These are phyloP conservation scores for Sphaerostilbella broomeana DNA, from an alignment of 2,329 filamentous ascomycete genomes.

Conservation along the genomic window DNA sequence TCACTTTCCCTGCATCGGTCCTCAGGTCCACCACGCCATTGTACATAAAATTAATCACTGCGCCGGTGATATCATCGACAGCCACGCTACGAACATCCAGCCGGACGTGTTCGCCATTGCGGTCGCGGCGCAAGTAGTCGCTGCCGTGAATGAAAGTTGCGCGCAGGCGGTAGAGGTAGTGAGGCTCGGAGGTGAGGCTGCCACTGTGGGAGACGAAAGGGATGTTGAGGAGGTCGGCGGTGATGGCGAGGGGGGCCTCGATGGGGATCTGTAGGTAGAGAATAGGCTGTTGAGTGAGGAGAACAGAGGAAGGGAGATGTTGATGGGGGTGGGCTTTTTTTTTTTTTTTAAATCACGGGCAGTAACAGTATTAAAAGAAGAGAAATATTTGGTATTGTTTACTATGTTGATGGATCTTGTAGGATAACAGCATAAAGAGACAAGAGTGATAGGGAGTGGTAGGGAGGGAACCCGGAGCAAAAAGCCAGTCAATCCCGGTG, in stretches of 20 bases:
- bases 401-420: no score
- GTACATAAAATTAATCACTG: slow-evolving; percentile 31
- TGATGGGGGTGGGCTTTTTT: no score
- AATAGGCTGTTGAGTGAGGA: no score
- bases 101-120: slow-evolving; percentile 29
- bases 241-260: slow-evolving; percentile 27
- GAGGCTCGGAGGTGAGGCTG: slow-evolving; percentile 29
- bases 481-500: no score
- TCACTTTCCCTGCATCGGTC: slow-evolving; percentile 24
- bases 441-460: no score
- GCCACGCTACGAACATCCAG: slow-evolving; percentile 33
- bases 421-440: no score
- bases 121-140: slow-evolving; percentile 35
- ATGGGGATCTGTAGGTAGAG: slow-evolving; percentile 29
- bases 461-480: no score
- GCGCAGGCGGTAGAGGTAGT: slow-evolving; percentile 30
- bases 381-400: no score
- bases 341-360: no score
- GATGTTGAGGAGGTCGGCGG: slow-evolving; percentile 28
- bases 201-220: slow-evolving; percentile 26
- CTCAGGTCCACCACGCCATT: slow-evolving; percentile 31
- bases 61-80: slow-evolving; percentile 23
- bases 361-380: no score
- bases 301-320: no score
- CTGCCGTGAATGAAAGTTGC: slow-evolving; percentile 33